phyloP scores from a whole-genome alignment of 1,284 basidiomycete genomes.

The Austroboletus novae-zelandiae region DNA sequence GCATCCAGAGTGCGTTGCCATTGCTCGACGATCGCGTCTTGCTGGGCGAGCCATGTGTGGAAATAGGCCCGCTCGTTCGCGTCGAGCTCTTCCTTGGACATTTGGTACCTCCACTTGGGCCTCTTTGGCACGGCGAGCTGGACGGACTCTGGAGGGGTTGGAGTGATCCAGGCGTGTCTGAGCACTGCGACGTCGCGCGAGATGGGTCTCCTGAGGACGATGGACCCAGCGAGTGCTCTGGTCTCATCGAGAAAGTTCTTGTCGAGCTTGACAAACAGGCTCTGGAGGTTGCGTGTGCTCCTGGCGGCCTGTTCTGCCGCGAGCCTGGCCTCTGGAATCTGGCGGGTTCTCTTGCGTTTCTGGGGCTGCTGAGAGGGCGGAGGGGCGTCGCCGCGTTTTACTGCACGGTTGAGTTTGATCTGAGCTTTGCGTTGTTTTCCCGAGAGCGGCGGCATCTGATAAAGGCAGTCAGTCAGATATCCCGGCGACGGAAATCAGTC shows the following conservation, averaged over 20 bases:
- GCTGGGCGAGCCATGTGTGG: conserved; percentile 69
- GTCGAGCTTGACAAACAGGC: conserved; percentile 63
- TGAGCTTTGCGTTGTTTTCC: conserved; percentile 70
- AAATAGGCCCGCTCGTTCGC: conserved; percentile 80
- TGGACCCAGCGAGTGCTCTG: conserved; percentile 53
- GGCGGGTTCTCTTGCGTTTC: conserved; percentile 14
- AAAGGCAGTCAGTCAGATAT: neutral
- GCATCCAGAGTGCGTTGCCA: conserved; percentile 45
- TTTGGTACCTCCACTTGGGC: conserved; percentile 82
- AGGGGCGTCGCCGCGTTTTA: conserved; percentile 74
- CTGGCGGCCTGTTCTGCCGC: conserved; percentile 8
- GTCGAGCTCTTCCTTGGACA: conserved; percentile 85
- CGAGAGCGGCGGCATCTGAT: conserved; percentile 52
- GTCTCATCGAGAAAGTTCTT: conserved; percentile 63
- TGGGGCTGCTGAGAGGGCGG: conserved; percentile 30
- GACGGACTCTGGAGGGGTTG: conserved; percentile 66
- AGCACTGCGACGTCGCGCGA: conserved; percentile 44
- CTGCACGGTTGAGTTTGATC: conserved; percentile 72
- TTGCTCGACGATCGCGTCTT: conserved; percentile 52
- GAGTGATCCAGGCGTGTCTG: conserved; percentile 10
- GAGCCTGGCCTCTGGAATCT: conserved; percentile 6
- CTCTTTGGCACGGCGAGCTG: conserved; percentile 48
- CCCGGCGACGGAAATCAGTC: too few relatives aligned
- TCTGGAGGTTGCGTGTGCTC: conserved; percentile 56
- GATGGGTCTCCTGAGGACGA: conserved; percentile 62